Conservation (phyloP, 306 rosid genomes). For the Quercus ilex region DNA sequence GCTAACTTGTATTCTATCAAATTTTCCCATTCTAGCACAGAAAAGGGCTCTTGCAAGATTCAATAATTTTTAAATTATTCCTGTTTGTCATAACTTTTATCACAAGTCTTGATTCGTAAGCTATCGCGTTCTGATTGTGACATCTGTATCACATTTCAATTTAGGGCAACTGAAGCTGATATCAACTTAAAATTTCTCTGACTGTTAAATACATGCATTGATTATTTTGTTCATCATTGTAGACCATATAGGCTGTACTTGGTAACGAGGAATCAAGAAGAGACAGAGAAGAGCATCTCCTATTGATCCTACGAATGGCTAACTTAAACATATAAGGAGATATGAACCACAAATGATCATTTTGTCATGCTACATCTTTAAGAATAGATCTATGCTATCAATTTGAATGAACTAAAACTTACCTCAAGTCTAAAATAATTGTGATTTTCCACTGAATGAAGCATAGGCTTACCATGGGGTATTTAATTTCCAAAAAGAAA, state of each 20-base stretch:
- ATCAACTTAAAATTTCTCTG: not conserved
- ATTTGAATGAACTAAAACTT: not conserved
- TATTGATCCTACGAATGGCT: not conserved
- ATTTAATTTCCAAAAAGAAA: not conserved
- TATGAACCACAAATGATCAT: not conserved
- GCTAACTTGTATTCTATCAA: not conserved
- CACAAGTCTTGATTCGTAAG: not conserved
- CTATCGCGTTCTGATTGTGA: not conserved
- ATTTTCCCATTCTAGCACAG: not conserved
- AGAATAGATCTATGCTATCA: not conserved
- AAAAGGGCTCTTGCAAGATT: not conserved
- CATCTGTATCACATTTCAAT: not conserved
- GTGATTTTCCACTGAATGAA: not conserved
- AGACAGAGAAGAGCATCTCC: not conserved
- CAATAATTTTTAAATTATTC: not conserved
- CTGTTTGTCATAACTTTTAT: not conserved
- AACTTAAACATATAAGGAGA: not conserved
- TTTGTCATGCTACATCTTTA: not conserved
- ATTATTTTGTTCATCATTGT: not conserved
- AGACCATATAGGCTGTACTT: not conserved
- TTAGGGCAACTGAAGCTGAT: not conserved
- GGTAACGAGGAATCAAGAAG: not conserved
- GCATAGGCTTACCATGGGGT: not conserved
- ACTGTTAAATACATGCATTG: not conserved
- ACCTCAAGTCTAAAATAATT: not conserved